A percentile compares a stretch with the other conserved stretches of the same genome.
Evolutionary conservation across 139 green algal genomes (phyloP).

Genomic region (Marvania coccoides): DNA sequence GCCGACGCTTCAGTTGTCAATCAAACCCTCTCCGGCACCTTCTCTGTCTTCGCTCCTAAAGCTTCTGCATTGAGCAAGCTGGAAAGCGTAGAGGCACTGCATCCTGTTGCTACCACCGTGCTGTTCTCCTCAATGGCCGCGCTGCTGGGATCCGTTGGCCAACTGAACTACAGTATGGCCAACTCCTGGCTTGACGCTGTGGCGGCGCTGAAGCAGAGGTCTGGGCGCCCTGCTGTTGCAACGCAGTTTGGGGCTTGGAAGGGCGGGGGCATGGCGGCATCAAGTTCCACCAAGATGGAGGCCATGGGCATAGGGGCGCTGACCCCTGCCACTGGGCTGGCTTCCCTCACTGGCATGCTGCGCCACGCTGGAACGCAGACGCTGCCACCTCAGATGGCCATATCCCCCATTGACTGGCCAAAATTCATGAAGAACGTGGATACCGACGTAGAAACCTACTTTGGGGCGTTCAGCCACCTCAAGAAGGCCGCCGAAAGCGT

Average conservation of each 20-base stretch:
- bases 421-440: slow-evolving; percentile 1
- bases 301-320: slow-evolving; percentile 24
- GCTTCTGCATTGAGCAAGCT: not conserved
- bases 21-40: slow-evolving; percentile 27
- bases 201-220: not conserved
- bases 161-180: slow-evolving; percentile 53
- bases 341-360: slow-evolving; percentile 13
- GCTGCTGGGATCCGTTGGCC: slow-evolving; percentile 55
- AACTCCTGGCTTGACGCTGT: slow-evolving; percentile 54
- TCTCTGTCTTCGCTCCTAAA: slow-evolving; percentile 47
- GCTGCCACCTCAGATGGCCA: not conserved
- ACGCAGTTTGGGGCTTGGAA: slow-evolving; percentile 69
- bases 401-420: slow-evolving; percentile 26
- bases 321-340: slow-evolving; percentile 15
- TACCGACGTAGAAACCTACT: not conserved
- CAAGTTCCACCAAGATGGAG: slow-evolving; percentile 18
- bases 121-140: slow-evolving; percentile 60
- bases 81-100: not conserved
- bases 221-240: slow-evolving; percentile 28
- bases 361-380: not conserved
- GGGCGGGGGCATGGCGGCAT: slow-evolving; percentile 37
- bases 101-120: slow-evolving; percentile 8
- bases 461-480: not conserved
- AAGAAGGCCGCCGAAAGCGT: not conserved
- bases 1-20: slow-evolving; percentile 50